Base-by-base conservation (phyloP, 495 filamentous ascomycete genomes). In the Aspergillus coremiiformis region DNA sequence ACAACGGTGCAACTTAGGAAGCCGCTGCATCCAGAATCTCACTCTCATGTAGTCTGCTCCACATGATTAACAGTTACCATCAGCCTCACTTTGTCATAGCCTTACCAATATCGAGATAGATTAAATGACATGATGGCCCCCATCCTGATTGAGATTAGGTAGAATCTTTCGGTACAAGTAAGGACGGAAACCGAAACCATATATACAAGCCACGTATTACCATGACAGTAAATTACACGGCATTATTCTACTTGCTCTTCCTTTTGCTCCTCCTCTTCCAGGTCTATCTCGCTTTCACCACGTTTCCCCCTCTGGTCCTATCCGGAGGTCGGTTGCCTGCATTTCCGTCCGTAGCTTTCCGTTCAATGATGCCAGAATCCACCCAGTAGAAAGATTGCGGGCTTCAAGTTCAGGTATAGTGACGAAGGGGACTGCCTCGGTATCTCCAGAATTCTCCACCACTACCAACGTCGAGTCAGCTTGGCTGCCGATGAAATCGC, bases 281-380 rank as follows among this genome's bases (percentile, higher is more conserved):
- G 22, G 24, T 30, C 30, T 44, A 37, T 47, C 37, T 56, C 44
- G 43, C 42, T 45, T 41, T 55, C 64, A 67, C 69, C 69, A 72
- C 69, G 69, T 72, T 72, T 64, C 70, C 27, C 7, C 15, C 27
- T 29, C n/a, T n/a, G n/a, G n/a, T 9, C n/a, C 29, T 47, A 15
- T 47, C 20, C 22, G 14, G 8, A 33, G 65, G 65, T 67, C 65
- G 68, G 66, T 61, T 52, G 57, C 53, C 46, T 69, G 66, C 68
- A 69, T 69, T 71, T 58, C 65, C 64, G 68, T 68, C 66, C 66
- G 66, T 63, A 54, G 67, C 62, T 67, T 68, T 70, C 68, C 66
- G 68, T 61, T n/a, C n/a, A n/a, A n/a, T 63, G 58, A 62, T 59
- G 59, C 66, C 55, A 63, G 44, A 60, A 63, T 50, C 60, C 60